phyloP scores from a whole-genome alignment of 768 basidiomycete genomes.

The Trametes elegans region DNA sequence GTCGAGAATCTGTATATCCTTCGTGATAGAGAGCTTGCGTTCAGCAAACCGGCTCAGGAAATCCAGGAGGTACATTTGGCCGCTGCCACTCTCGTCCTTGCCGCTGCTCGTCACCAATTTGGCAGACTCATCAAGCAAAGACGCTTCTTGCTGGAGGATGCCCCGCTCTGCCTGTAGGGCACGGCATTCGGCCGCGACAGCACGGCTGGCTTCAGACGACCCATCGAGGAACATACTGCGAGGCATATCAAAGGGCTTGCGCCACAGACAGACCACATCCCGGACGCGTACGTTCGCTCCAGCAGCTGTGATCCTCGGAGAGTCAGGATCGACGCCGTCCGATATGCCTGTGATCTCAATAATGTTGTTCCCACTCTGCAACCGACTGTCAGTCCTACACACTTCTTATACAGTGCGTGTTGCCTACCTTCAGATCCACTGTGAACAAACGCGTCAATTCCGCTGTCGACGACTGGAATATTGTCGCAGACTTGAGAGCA shows the following conservation, averaged over 20 bases:
- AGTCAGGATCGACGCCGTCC: constrained; percentile 48
- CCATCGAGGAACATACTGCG: constrained; percentile 32
- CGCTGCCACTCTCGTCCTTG: constrained; percentile 32
- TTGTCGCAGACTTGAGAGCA: constrained; percentile 52
- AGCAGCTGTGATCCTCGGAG: constrained; percentile 52
- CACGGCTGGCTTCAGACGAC: constrained; percentile 30
- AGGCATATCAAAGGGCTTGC: background rate
- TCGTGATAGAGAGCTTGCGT: constrained; percentile 35
- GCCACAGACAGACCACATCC: constrained; percentile 55
- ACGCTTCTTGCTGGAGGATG: constrained; percentile 40
- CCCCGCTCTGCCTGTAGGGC: constrained; percentile 38
- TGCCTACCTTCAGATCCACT: constrained; percentile 44
- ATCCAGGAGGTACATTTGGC: constrained; percentile 30
- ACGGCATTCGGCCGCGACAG: constrained; percentile 35
- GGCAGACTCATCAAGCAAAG: constrained; percentile 44
- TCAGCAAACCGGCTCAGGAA: constrained; percentile 45
- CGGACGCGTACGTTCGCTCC: constrained; percentile 44
- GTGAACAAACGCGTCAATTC: constrained; percentile 54
- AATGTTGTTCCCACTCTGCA: constrained; percentile 52
- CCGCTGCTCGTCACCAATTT: constrained; percentile 40
- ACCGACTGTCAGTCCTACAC: background rate
- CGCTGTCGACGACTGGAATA: constrained; percentile 55
- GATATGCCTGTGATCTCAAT: constrained; percentile 50
- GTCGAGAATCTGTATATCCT: constrained; percentile 34
- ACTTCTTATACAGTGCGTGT: background rate